Base-by-base conservation (phyloP, 1,139 yeast genomes). In the Geotrichum macrosporum region DNA sequence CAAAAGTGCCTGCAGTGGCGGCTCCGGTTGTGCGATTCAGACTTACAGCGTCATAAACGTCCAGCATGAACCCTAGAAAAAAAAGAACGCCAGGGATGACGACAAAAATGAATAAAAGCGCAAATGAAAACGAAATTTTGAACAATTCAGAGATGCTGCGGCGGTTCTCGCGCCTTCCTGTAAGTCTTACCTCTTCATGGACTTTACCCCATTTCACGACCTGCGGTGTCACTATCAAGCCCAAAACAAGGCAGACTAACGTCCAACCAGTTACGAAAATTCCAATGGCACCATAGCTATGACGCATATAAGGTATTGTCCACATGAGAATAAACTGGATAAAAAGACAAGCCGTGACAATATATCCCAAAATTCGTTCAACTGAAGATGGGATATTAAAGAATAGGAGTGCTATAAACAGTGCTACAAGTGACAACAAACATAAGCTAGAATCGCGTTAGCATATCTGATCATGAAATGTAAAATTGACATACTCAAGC, bases 91-190 rank as follows among this genome's bases (percentile, higher is more conserved):
- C 57, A 3, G 52, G 52, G n/a, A 58, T 44, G 9, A 57, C 47
- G 16, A 63, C 53, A 29, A 63, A 36, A 2, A 55, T 32, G 12
- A 52, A 21, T 21, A 62, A 53, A 21, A 57, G 50, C 1, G 56
- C 74, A 46, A 75, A 63, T 1, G 72, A 38, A 35, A 76, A 65
- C 1, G 71, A 62, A 18, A 80, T 72, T 34, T 76, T 71, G 34
- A 75, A 44, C 68, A 84, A 73, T 58, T 81, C 89, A 10, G 62
- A 60, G 32, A 80, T 62, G 0, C 85, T 75, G 55, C 75, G 72
- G 53, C 85, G 68, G 31, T 77, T 72, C 59, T 78, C 84, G 15
- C 72, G 71, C 41, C 85, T 68, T 1, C 84, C 85, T 1, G 81
- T 75, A 48, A 73, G 70, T 47, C 74, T 68, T 26, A 78, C 74